Evolutionary conservation across 108 stramenopile genomes (phyloP), one percentile per base, ranked within the genome.

Genomic region (Stephanodiscus minutulus): DNA sequence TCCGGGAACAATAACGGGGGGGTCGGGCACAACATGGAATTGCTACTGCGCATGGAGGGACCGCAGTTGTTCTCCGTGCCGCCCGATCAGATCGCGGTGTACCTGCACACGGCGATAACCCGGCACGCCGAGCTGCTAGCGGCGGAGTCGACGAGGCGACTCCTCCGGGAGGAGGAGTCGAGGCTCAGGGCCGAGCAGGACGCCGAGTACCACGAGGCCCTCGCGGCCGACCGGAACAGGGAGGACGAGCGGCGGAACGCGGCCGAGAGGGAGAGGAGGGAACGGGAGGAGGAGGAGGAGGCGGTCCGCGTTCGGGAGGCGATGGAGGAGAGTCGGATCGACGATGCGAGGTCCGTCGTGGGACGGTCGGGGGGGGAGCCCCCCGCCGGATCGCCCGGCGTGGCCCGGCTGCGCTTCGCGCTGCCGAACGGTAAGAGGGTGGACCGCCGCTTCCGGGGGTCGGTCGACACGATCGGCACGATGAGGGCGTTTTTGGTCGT

Each of bases 141-240:
- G 1, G 86, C 86, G 61, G 69, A 50, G 27, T 76, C 73, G 29
- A 83, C 78, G 5, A 73, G 89, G 12, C 85, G 90, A 13, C 39
- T 88, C 21, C 75, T 82, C 58, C 83, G 86, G 0, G 83, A 91
- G 82, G 87, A 94, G 73, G 93, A 90, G 61, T 43, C 41, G 18
- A 79, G 82, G 44, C 68, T 94, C 29, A 84, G 93, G 3, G 68
- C 82, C 58, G 89, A 91, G 53, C 93, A 94, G 68, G 89, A 94
- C 81, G 73, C 77, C 29, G 93, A 94, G 67, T 94, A 89, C 61
- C 89, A 85, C 79, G 86, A 88, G 72, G 73, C 93, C 0, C 72
- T 94, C 49, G 58, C 61, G 61, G 86, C 87, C 18, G 93, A 94
- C 79, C 90, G 88, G 61, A 71, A 62, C 20, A 59, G 81, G 24